Evolutionary conservation across 1,284 basidiomycete genomes (phyloP).

Genomic region (Papiliotrema fonsecae): DNA sequence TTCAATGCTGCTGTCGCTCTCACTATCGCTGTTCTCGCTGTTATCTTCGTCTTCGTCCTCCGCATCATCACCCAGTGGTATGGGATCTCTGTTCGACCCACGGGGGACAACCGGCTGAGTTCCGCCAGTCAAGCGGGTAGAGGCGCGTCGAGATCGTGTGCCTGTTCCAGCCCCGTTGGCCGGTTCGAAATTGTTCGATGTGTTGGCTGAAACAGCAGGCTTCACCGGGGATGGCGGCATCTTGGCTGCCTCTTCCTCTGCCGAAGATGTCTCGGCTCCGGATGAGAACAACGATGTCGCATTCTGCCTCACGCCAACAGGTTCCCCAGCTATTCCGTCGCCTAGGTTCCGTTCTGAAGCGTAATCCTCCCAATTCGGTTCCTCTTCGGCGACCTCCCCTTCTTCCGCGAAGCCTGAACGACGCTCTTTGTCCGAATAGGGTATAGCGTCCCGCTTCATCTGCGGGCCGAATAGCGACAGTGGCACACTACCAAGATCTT

Average conservation of each 20-base stretch:
- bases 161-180: too few species aligned
- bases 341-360: conserved; percentile 39
- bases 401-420: neutral
- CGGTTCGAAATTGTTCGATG: too few species aligned
- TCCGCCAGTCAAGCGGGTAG: conserved; percentile 10
- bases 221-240: too few species aligned
- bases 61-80: conserved; percentile 32
- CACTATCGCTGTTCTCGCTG: conserved; percentile 14
- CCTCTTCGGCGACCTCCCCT: conserved; percentile 1
- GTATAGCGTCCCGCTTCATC: conserved; percentile 35
- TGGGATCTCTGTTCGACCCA: conserved; percentile 33
- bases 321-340: conserved; percentile 38
- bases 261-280: conserved; percentile 1
- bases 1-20: conserved; percentile 8
- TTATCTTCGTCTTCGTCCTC: conserved; percentile 17
- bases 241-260: neutral
- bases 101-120: too few species aligned
- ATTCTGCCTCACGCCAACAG: conserved; percentile 22
- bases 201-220: conserved; percentile 43
- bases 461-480: conserved; percentile 35
- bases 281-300: conserved; percentile 24
- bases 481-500: conserved; percentile 37
- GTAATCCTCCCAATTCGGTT: conserved; percentile 21
- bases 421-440: neutral
- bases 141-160: conserved; percentile 9